Evolutionary conservation across 164 flowering plant genomes (phyloP).

Genomic region (Berberis thunbergii): DNA sequence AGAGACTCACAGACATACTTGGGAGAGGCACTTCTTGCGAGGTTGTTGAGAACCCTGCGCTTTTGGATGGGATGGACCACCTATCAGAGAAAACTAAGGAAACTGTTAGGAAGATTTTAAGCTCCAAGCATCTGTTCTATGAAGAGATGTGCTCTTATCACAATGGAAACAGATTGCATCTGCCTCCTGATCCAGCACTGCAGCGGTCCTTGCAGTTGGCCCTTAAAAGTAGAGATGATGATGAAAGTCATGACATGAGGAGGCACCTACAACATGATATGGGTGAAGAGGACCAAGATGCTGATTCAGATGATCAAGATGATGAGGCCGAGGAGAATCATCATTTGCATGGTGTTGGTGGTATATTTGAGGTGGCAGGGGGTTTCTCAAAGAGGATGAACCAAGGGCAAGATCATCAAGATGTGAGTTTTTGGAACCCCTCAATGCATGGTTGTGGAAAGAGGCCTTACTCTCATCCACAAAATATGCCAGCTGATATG

Average conservation of each 20-base stretch:
- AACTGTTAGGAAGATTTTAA: conserved; percentile 64
- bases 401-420: conserved; percentile 28
- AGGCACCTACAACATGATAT: conserved; percentile 35
- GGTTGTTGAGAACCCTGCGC: conserved; percentile 62
- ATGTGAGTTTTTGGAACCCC: conserved; percentile 23
- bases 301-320: conserved; percentile 37
- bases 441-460: conserved; percentile 26
- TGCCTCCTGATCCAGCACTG: conserved; percentile 56
- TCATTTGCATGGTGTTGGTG: conserved; percentile 26
- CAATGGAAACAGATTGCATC: conserved; percentile 59
- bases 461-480: conserved; percentile 20
- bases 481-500: conserved; percentile 27
- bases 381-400: conserved; percentile 37
- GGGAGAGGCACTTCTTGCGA: conserved; percentile 72
- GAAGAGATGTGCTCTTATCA: conserved; percentile 88
- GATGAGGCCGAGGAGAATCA: conserved; percentile 42
- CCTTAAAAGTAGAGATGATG: conserved; percentile 46
- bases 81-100: conserved; percentile 54
- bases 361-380: conserved; percentile 17
- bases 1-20: conserved; percentile 63
- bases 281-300: conserved; percentile 48
- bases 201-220: conserved; percentile 55
- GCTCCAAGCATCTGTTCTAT: conserved; percentile 74
- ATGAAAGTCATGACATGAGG: conserved; percentile 35
- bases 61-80: conserved; percentile 55